Evolutionary conservation across 768 basidiomycete species (phyloP).

Genomic region (Suillus alpinus): DNA sequence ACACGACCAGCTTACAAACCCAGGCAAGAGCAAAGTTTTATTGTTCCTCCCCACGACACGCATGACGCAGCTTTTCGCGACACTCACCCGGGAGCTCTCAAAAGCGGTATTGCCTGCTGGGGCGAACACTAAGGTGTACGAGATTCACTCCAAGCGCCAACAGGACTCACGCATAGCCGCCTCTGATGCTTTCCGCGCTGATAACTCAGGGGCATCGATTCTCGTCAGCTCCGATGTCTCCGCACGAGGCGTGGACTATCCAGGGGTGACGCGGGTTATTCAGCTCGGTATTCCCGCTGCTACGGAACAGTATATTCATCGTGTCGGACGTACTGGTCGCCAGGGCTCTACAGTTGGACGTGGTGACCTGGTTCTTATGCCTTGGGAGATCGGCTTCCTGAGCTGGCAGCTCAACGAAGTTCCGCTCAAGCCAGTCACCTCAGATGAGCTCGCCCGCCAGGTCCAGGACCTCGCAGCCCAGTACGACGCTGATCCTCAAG

Average conservation of each 20-base stretch:
- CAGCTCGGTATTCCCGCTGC: constrained; percentile 80
- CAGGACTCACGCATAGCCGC: constrained; percentile 56
- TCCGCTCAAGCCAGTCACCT: constrained; percentile 61
- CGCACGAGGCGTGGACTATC: constrained; percentile 87
- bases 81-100: constrained; percentile 52
- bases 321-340: constrained; percentile 83
- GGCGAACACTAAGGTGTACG: constrained; percentile 55
- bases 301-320: constrained; percentile 77
- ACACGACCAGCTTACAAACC: constrained; percentile 80
- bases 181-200: constrained; percentile 55
- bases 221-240: constrained; percentile 88
- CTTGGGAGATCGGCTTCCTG: constrained; percentile 75
- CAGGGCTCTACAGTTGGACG: constrained; percentile 54
- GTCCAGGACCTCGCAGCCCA: constrained; percentile 43
- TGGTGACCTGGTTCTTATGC: constrained; percentile 77
- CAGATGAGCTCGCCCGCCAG: constrained; percentile 45
- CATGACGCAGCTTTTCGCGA: constrained; percentile 73
- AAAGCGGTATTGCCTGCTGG: constrained; percentile 48
- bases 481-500: constrained; percentile 44
- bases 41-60: constrained; percentile 86
- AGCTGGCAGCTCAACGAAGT: constrained; percentile 60
- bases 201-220: constrained; percentile 43
- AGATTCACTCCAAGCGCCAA: constrained; percentile 77
- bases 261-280: constrained; percentile 83
- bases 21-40: constrained; percentile 68